Evolutionary conservation across 352 stramenopile genomes (phyloP).

Genomic region (Phytophthora boehmeriae): DNA sequence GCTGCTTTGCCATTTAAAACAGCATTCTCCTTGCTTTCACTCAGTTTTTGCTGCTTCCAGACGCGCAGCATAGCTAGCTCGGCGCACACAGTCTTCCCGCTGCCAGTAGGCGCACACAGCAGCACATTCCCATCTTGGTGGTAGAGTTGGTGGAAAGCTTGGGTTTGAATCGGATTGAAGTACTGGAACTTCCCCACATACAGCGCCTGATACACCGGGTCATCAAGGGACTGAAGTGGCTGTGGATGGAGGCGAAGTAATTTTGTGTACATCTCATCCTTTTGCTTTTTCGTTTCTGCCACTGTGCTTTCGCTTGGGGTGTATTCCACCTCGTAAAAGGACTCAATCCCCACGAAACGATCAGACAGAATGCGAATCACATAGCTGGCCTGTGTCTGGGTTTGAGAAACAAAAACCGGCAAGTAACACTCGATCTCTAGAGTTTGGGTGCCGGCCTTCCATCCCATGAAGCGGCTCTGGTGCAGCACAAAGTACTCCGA

Average conservation of each 20-base stretch:
- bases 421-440: constrained; percentile 96
- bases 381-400: constrained; percentile 89
- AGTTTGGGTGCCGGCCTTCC: constrained; percentile 64
- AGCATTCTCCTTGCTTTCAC: constrained; percentile 4
- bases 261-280: constrained; percentile 79
- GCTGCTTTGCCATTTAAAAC: background rate
- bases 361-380: constrained; percentile 96
- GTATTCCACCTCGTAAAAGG: constrained; percentile 79
- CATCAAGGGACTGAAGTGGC: constrained; percentile 92
- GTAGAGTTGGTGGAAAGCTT: constrained; percentile 98
- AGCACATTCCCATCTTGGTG: constrained; percentile 96
- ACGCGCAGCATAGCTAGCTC: constrained; percentile 98
- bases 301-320: constrained; percentile 40
- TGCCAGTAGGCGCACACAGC: constrained; percentile 96
- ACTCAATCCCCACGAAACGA: constrained; percentile 96
- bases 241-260: constrained; percentile 96
- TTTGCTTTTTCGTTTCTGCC: constrained; percentile 53
- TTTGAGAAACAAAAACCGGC: constrained; percentile 93
- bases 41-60: constrained; percentile 62
- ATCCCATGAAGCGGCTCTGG: constrained; percentile 73
- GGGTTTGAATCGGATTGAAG: constrained; percentile 97
- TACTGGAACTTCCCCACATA: constrained; percentile 91
- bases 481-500: constrained; percentile 91
- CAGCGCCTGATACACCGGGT: constrained; percentile 91
- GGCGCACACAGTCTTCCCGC: constrained; percentile 96